Base-by-base conservation (phyloP, 495 filamentous ascomycete species). In the Friedmanniomyces endolithicus region DNA sequence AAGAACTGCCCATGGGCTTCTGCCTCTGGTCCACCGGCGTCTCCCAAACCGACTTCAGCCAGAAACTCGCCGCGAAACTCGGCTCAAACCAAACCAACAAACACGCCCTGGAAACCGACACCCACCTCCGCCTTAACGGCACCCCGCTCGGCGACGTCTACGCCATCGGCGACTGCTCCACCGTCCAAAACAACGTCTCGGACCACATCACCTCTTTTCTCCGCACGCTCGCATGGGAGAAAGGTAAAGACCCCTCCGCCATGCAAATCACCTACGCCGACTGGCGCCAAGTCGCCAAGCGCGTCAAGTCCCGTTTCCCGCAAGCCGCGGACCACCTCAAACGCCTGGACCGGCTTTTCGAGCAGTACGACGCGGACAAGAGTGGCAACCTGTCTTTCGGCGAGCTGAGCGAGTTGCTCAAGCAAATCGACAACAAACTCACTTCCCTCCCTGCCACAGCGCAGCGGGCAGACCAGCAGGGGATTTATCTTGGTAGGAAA, bases 11-110 rank as follows among this genome's bases (percentile, higher is more conserved):
- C 0, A 94, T 87, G 75, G 90, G 86, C 46, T 95, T 99, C 71
- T 97, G 92, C 63, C 75, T 99, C 6, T 99, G 94, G 94, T 97
- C 92, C 0, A 99, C 94, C 1, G 94, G 94, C 53, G 90, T 99
- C 39, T 66, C 88, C 0, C 92, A 94, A 67, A 83, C 85, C 17
- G 80, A 85, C 11, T 79, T 99, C 59, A 84, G 78, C 67, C 78
- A 87, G 68, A 78, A 70, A 4, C 73, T 97, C 11, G 82, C 88
- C 8, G 71, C 71, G 1, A 83, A 86, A 60, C 76, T 95, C 16
- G 83, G 87, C 44, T 66, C 75, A 1, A 66, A 71, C 9, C 94
- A 99, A 65, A 86, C 79, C 47, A 99, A 99, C 70, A 78, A 77
- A 34, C 89, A 90, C 62, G 94, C 94, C 16, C 77, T 99, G 11